Base-by-base conservation (phyloP, 73 alveolate genomes). In the Symbiodinium pilosum region DNA sequence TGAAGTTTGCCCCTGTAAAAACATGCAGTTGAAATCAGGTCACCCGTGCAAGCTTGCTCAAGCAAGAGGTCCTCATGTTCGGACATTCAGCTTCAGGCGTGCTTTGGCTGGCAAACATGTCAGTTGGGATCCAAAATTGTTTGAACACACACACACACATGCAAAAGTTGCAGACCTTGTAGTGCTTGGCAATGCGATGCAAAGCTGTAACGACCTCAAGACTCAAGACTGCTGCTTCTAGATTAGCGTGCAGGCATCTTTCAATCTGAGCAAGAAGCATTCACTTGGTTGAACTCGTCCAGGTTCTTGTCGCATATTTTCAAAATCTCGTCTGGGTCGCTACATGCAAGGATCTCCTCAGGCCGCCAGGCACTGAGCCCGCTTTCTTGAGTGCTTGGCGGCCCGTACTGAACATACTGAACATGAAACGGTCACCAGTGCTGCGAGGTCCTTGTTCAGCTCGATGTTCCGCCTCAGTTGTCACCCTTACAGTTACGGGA, bases 141-240 rank as follows among this genome's bases (percentile, higher is more conserved):
- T 16, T 59, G 77, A 59, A 34, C 30, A 26, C 77, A 59, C 77
- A 20, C 69, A 52, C 28, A 9, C 20, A 20, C 20, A 12, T 52
- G 28, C 69, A 52, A 20, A 52, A 52, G 69, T 20, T 59, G 6
- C 77, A 59, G 77, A 16, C 34, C 77, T 88, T 88, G 86, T 88
- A 69, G 43, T 88, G 71, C 83, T 88, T 88, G 43, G 95, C 95
- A 24, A 88, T 59, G 41, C 95, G 95, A 39, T 88, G 95, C 44
- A 88, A 59, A 71, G 95, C 95, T 16, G 95, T 88, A 34, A 88
- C 95, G 36, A 64, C 95, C 95, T 88, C 47, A 41, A 39, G 32
- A 18, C 26, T 4, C 47, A 24, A n/a, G 39, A 7, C 30, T 75
- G 24, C 12, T 12, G 47, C 39, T 26, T 7, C 52, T 28, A 75